These are phyloP conservation scores for Jaenimonas drosophilae DNA, from an alignment of 208 protist species.

Conservation along the genomic window DNA sequence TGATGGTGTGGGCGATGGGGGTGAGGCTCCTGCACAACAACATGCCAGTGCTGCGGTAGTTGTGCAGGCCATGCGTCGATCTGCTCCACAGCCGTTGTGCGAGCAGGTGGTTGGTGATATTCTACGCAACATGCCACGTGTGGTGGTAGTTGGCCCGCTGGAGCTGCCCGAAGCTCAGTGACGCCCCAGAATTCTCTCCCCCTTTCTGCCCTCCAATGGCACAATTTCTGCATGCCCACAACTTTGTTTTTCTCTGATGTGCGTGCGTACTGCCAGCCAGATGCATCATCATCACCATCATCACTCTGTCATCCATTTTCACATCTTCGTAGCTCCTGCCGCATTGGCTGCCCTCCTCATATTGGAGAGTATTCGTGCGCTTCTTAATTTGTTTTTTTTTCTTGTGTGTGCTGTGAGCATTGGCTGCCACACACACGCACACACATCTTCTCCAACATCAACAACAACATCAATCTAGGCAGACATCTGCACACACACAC, in stretches of 20 bases:
- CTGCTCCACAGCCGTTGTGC: not conserved
- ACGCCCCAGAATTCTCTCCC: not conserved
- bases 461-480: too few species aligned
- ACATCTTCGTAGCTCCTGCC: not conserved
- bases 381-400: constrained; percentile 9
- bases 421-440: constrained; percentile 4
- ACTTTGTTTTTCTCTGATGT: too few species aligned
- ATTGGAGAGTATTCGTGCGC: not conserved
- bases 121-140: constrained; percentile 27
- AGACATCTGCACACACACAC: too few species aligned
- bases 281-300: too few species aligned
- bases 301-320: too few species aligned
- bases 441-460: too few species aligned
- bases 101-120: constrained; percentile 6
- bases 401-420: not conserved
- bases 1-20: too few species aligned
- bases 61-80: constrained; percentile 7
- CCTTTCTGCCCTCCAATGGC: not conserved
- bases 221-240: not conserved
- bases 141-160: constrained; percentile 24
- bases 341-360: not conserved
- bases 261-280: too few species aligned
- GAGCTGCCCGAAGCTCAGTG: constrained; percentile 18
- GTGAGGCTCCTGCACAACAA: too few species aligned
- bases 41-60: not conserved